A percentile compares a stretch with the other conserved stretches of the same genome.
Conservation (phyloP, 257 asterid genomes). For the Nicotiana undulata region DNA sequence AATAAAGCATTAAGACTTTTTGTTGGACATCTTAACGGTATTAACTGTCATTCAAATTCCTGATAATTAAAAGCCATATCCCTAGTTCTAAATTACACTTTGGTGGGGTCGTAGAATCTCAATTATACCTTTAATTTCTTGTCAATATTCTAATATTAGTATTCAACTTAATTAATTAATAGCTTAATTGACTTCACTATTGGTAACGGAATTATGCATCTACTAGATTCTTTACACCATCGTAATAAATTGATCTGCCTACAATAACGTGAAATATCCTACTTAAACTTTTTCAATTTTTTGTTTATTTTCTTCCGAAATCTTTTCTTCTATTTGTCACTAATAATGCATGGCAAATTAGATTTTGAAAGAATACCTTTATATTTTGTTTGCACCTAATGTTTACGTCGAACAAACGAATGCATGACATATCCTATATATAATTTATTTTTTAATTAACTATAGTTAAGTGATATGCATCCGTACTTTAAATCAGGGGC, state of each 20-base stretch:
- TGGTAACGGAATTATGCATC: background rate
- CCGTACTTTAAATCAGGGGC: too few species aligned
- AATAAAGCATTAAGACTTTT: background rate
- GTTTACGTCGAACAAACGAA: too few species aligned
- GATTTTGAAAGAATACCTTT: too few species aligned
- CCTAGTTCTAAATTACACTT: constrained; percentile 8
- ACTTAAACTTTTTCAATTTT: too few species aligned
- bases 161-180: background rate
- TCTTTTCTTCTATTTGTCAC: too few species aligned
- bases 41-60: constrained; percentile 33
- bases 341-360: too few species aligned
- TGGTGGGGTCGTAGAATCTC: constrained; percentile 36
- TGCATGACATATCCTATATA: too few species aligned
- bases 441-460: too few species aligned
- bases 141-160: background rate
- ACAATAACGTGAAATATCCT: background rate
- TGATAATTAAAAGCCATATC: constrained; percentile 15
- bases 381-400: too few species aligned
- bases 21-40: constrained; percentile 39
- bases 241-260: background rate
- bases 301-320: too few species aligned
- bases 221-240: background rate
- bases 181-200: background rate
- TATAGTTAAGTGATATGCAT: too few species aligned
- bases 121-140: background rate